phyloP scores from a whole-genome alignment of 495 filamentous ascomycete genomes.

The Aspergillus steynii region DNA sequence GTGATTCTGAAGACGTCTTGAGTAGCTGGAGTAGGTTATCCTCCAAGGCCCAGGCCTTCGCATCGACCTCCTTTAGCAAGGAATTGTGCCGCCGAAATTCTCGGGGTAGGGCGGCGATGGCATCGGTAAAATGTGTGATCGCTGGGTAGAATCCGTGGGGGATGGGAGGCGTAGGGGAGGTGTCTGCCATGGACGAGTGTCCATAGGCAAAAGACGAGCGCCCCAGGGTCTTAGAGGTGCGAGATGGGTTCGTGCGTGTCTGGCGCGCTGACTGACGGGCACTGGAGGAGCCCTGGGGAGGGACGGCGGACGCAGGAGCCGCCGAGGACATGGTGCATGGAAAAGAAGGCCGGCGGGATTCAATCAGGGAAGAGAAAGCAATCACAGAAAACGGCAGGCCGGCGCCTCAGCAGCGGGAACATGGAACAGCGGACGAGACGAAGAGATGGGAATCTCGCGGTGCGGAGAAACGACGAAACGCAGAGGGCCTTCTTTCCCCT shows the following conservation, averaged over 20 bases:
- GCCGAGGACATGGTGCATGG: constrained; percentile 30
- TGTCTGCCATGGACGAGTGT: constrained; percentile 34
- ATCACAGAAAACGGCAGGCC: constrained; percentile 5
- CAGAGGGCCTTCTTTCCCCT: constrained; percentile 14
- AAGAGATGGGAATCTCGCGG: constrained; percentile 9
- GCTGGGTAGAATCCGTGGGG: constrained; percentile 81
- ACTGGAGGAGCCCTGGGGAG: constrained; percentile 31
- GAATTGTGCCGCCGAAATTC: constrained; percentile 95
- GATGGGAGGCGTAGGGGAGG: constrained; percentile 33
- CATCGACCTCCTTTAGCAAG: constrained; percentile 93
- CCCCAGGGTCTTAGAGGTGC: constrained; percentile 57
- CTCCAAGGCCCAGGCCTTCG: constrained; percentile 67
- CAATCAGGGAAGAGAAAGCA: constrained; percentile 22
- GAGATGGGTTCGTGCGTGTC: constrained; percentile 61
- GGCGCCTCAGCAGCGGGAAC: constrained; percentile 6
- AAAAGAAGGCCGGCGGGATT: constrained; percentile 1
- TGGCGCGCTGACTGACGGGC: constrained; percentile 58
- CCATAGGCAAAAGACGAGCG: constrained; percentile 50
- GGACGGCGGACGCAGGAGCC: constrained; percentile 31
- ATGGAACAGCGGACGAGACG: constrained; percentile 11
- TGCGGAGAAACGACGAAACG: constrained; percentile 22
- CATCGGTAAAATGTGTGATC: constrained; percentile 90
- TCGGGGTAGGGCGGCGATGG: constrained; percentile 87
- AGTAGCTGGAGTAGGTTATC: constrained; percentile 69
- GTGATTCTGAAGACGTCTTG: constrained; percentile 61